Evolutionary conservation across 225 moss, liverwort and hornwort species (phyloP), one percentile per base, ranked within the genome.

Genomic region (Marchantia paleacea): DNA sequence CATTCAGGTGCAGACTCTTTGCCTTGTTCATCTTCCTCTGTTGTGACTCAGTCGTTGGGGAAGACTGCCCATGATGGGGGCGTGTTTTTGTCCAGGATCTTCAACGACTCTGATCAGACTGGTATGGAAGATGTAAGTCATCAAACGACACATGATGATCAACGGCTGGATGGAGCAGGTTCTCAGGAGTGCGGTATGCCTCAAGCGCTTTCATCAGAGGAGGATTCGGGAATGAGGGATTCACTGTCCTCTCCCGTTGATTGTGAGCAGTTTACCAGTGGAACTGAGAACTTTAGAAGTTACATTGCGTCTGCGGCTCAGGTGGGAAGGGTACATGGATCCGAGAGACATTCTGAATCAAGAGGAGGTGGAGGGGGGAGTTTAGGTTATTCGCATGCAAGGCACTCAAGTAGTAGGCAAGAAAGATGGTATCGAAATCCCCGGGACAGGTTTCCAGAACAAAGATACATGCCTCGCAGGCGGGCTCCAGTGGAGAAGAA

Each of bases 381-480:
- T 60, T 76, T 54, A 7, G 78, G 78, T 75, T 79, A 74, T 52
- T 71, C 81, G 60, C 67, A 85, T 80, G 73, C 24, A 26, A 88
- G 81, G 83, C 78, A 25, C 47, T 82, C 80, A 12, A 76, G 70
- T 71, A 75, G 72, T 65, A 81, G 79, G 80, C 86, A 85, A 77
- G 86, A 83, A 71, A 83, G 81, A 72, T 83, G 85, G 85, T 75
- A 79, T 47, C 74, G 81, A 30, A 65, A 85, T 55, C 78, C 85
- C 53, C 71, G 81, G 78, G 79, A 85, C 69, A 85, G 81, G 72
- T 81, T 70, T 77, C 50, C 78, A 16, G 80, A 83, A 75, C 83
- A 85, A 72, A 85, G 83, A 80, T 86, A 86, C 82, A 77, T 80
- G 73, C 76, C 88, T 55, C 81, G 81, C 64, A 72, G 84, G 78